Percentiles rank a stretch among this genome's conserved stretches.
phyloP scores from a whole-genome alignment of 2,329 filamentous ascomycete species.

The Claviceps pazoutovae region DNA sequence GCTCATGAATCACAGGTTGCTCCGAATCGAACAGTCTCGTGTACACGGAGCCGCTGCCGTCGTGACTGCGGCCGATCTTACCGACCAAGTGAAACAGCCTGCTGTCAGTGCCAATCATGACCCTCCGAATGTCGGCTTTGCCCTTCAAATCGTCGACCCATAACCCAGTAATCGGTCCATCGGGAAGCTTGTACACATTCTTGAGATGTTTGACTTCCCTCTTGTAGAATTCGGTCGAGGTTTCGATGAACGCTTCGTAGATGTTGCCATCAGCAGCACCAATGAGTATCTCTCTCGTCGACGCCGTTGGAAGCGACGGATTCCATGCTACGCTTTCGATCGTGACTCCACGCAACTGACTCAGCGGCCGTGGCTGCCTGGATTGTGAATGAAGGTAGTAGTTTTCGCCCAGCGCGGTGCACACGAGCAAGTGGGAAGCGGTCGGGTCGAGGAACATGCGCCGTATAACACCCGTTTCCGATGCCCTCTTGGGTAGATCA shows the following conservation, averaged over 20 bases:
- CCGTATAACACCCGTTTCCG: conserved; percentile 82
- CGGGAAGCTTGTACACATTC: conserved; percentile 65
- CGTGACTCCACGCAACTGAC: conserved; percentile 68
- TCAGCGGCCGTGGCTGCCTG: conserved; percentile 68
- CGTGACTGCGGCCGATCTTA: conserved; percentile 57
- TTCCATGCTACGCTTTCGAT: conserved; percentile 94
- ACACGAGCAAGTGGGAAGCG: conserved; percentile 84
- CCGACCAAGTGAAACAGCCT: conserved; percentile 72
- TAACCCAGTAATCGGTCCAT: conserved; percentile 72
- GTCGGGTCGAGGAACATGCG: conserved; percentile 97
- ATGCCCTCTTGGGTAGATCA: conserved; percentile 84
- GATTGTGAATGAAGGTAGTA: conserved; percentile 97
- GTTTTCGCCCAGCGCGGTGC: conserved; percentile 84
- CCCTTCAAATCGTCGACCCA: conserved; percentile 65
- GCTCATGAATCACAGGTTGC: conserved; percentile 61
- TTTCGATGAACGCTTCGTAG: conserved; percentile 91
- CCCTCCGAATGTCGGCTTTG: conserved; percentile 57
- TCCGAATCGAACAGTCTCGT: conserved; percentile 79
- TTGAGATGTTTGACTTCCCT: conserved; percentile 90
- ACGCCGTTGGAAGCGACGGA: conserved; percentile 79
- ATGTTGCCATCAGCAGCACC: conserved; percentile 89
- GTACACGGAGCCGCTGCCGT: conserved; percentile 76
- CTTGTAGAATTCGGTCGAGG: conserved; percentile 85
- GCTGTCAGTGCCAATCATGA: conserved; percentile 67
- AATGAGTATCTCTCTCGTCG: conserved; percentile 84